A percentile compares a stretch with the other conserved stretches of the same genome.
Evolutionary conservation across 2,329 filamentous ascomycete species (phyloP).

Genomic region (Kalaharituber pfeilii): DNA sequence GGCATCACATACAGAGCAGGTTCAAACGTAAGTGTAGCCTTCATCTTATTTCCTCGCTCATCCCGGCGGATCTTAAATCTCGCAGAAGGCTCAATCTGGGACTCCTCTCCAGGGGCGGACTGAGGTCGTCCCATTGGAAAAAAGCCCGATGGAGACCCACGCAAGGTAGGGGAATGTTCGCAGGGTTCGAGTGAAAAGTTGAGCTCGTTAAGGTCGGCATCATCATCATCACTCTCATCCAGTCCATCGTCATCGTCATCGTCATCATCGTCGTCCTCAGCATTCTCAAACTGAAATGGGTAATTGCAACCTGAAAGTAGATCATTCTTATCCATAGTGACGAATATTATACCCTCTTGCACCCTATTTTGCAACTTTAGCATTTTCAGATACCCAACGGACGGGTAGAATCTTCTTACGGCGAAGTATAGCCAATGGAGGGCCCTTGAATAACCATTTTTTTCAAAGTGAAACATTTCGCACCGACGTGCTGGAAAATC

Average conservation of each 20-base stretch:
- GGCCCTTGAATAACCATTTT: conserved; percentile 81
- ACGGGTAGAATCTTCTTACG: conserved; percentile 41
- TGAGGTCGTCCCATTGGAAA: neutral
- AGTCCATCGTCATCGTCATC: conserved; percentile 2
- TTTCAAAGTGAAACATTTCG: conserved; percentile 63
- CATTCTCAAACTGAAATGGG: conserved; percentile 12
- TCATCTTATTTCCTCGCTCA: conserved; percentile 8
- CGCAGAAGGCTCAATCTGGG: conserved; percentile 12
- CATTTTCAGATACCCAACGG: no score
- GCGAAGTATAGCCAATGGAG: conserved; percentile 61
- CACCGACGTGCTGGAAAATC: conserved; percentile 62
- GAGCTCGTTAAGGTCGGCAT: neutral
- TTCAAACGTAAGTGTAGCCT: conserved; percentile 10
- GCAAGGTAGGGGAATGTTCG: neutral
- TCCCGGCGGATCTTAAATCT: conserved; percentile 14
- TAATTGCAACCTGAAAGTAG: conserved; percentile 46
- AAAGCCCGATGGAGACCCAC: neutral
- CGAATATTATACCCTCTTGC: conserved; percentile 80
- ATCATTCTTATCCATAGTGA: conserved; percentile 70
- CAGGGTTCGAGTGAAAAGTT: neutral
- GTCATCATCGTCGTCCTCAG: conserved; percentile 9
- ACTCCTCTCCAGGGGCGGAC: neutral
- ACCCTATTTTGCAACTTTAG: conserved; percentile 51
- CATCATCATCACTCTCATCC: conserved; percentile 4
- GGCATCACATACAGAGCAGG: conserved; percentile 15